A percentile compares a stretch with the other conserved stretches of the same genome.
These are phyloP conservation scores for Colletotrichum abscissum DNA, from an alignment of 2,329 filamentous ascomycete species.

Conservation along the genomic window DNA sequence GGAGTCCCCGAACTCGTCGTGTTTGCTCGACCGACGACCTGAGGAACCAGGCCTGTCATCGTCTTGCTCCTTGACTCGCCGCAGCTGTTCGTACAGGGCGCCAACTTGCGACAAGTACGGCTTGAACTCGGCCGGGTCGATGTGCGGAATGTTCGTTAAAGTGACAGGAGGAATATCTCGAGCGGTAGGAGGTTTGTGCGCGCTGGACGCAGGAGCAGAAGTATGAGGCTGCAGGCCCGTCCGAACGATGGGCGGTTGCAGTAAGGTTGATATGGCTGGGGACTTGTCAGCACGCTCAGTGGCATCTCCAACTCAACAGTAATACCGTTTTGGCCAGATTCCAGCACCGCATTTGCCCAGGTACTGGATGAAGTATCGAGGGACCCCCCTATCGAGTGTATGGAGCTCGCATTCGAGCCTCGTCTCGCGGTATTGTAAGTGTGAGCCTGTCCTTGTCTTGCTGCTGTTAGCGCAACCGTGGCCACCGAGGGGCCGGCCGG, in stretches of 20 bases:
- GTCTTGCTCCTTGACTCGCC: conserved; percentile 82
- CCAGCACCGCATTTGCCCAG: conserved; percentile 68
- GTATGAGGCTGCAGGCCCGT: conserved; percentile 88
- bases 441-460: conserved; percentile 57
- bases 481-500: not conserved
- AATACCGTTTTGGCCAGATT: conserved; percentile 85
- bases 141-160: conserved; percentile 85
- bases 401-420: conserved; percentile 88
- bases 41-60: conserved; percentile 60
- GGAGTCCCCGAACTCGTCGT: conserved; percentile 54
- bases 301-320: conserved; percentile 21
- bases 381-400: conserved; percentile 86
- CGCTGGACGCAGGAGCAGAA: conserved; percentile 73
- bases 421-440: conserved; percentile 68
- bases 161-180: conserved; percentile 94
- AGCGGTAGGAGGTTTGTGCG: conserved; percentile 84
- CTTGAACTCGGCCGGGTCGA: conserved; percentile 84
- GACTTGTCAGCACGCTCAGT: conserved; percentile 4
- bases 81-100: conserved; percentile 87
- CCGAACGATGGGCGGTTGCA: conserved; percentile 89
- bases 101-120: conserved; percentile 89
- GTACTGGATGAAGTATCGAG: conserved; percentile 75
- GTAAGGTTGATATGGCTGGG: conserved; percentile 89
- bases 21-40: conserved; percentile 49
- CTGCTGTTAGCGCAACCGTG: conserved; percentile 20